Conservation (phyloP, 2,329 filamentous ascomycete species). For the Talaromyces islandicus region DNA sequence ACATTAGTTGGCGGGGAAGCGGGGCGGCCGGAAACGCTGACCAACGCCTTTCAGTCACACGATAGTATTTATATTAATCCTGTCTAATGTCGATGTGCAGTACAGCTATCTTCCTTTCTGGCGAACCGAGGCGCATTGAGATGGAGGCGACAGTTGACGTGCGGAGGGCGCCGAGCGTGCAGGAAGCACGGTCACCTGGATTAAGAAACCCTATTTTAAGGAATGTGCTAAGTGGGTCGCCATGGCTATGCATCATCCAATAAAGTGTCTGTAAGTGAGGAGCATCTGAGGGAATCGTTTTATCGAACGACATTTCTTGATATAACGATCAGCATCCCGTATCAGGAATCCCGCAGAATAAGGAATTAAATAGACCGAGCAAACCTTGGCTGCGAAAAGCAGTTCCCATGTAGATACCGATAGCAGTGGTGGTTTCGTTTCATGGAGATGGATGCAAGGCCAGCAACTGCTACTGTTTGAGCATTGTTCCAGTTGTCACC, state of each 20-base stretch:
- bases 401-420: too few relatives aligned
- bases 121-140: background rate
- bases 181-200: background rate
- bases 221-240: background rate
- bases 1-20: conserved; percentile 4
- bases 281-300: background rate
- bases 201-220: background rate
- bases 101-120: background rate
- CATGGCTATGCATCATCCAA: background rate
- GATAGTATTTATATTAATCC: background rate
- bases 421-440: too few relatives aligned
- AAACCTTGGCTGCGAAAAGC: too few relatives aligned
- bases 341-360: background rate
- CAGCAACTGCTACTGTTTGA: too few relatives aligned
- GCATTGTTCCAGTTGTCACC: too few relatives aligned
- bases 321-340: background rate
- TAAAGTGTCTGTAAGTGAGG: background rate
- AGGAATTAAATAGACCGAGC: background rate
- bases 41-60: background rate
- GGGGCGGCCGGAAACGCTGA: background rate
- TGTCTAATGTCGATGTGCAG: background rate
- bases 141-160: background rate
- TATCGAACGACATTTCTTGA: background rate
- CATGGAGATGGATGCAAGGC: too few relatives aligned
- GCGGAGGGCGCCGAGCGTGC: background rate